Percentiles rank a stretch among this genome's conserved stretches.
Evolutionary conservation across 2,329 filamentous ascomycete species (phyloP).

Genomic region (Apiospora malaysiana): DNA sequence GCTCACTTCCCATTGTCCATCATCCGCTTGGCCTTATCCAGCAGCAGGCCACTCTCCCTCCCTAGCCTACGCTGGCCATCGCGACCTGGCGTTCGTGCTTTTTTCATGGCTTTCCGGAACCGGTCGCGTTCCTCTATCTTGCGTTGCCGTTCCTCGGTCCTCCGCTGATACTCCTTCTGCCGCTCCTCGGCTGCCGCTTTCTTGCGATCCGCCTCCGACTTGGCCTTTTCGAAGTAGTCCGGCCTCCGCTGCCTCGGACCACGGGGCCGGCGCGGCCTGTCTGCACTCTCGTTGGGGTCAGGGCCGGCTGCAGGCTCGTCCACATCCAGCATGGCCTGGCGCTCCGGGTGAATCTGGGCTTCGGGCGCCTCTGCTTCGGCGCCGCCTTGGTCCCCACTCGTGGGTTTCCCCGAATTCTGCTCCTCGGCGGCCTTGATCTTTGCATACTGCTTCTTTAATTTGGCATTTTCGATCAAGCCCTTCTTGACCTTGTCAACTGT

Average conservation of each 20-base stretch:
- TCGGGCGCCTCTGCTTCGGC: slow-evolving; percentile 19
- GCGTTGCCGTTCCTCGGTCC: slow-evolving; percentile 68
- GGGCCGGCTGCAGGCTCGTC: slow-evolving; percentile 31
- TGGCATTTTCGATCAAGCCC: slow-evolving; percentile 87
- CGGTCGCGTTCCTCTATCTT: slow-evolving; percentile 69
- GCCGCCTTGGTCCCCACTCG: slow-evolving; percentile 26
- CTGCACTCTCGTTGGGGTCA: slow-evolving; percentile 21
- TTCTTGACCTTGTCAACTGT: slow-evolving; percentile 88
- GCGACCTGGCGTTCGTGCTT: slow-evolving; percentile 71
- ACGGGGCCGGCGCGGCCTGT: slow-evolving; percentile 31
- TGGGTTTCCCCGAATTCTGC: slow-evolving; percentile 23
- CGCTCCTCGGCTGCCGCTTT: slow-evolving; percentile 50
- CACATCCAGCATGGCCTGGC: slow-evolving; percentile 46
- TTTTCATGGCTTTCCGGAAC: slow-evolving; percentile 72
- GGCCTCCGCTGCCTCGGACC: slow-evolving; percentile 41
- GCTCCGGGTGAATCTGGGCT: slow-evolving; percentile 46
- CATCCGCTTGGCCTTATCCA: slow-evolving; percentile 79
- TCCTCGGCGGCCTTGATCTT: slow-evolving; percentile 74
- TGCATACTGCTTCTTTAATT: slow-evolving; percentile 89
- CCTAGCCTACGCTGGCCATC: slow-evolving; percentile 82
- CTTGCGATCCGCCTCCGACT: slow-evolving; percentile 52
- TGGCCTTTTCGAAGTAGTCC: slow-evolving; percentile 71
- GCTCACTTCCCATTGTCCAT: slow-evolving; percentile 51
- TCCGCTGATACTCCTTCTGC: slow-evolving; percentile 48
- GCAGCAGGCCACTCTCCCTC: slow-evolving; percentile 76